A percentile compares a stretch with the other conserved stretches of the same genome.
phyloP scores from a whole-genome alignment of 441 rosid genomes.

The Rhodomyrtus psidioides region DNA sequence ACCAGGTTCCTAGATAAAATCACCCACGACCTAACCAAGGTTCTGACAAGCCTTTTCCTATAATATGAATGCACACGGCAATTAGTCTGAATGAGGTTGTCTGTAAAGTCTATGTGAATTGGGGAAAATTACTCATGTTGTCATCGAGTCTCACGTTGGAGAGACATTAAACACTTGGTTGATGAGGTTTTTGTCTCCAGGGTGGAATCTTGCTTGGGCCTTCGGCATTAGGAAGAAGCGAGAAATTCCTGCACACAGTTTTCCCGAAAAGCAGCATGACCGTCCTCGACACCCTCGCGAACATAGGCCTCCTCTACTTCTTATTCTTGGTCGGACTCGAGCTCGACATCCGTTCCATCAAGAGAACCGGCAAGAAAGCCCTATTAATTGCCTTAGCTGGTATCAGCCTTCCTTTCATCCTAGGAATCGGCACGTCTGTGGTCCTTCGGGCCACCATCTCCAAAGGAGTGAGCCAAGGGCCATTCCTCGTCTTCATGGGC shows the following conservation, averaged over 20 bases:
- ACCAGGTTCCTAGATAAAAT: not conserved
- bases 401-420: conserved; percentile 42
- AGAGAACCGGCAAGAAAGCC: conserved; percentile 43
- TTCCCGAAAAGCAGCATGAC: conserved; percentile 45
- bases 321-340: conserved; percentile 61
- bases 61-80: not conserved
- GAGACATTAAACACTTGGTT: not conserved
- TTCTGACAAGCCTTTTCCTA: not conserved
- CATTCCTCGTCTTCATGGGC: conserved; percentile 63
- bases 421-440: conserved; percentile 51
- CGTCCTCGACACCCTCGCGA: conserved; percentile 52
- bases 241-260: conserved; percentile 29
- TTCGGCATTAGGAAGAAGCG: conserved; percentile 52
- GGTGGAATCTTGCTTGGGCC: conserved; percentile 68
- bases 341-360: conserved; percentile 44
- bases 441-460: conserved; percentile 40
- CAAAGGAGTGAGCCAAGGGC: conserved; percentile 26
- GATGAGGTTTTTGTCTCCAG: conserved; percentile 12
- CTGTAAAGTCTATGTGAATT: not conserved
- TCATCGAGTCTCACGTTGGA: not conserved
- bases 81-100: not conserved
- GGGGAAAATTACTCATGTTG: not conserved
- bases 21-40: not conserved
- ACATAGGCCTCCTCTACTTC: conserved; percentile 55
- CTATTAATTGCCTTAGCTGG: conserved; percentile 44